Evolutionary conservation across 2,329 filamentous ascomycete genomes (phyloP), one percentile per base, ranked within the genome.

Genomic region (Aspergillus sp.): DNA sequence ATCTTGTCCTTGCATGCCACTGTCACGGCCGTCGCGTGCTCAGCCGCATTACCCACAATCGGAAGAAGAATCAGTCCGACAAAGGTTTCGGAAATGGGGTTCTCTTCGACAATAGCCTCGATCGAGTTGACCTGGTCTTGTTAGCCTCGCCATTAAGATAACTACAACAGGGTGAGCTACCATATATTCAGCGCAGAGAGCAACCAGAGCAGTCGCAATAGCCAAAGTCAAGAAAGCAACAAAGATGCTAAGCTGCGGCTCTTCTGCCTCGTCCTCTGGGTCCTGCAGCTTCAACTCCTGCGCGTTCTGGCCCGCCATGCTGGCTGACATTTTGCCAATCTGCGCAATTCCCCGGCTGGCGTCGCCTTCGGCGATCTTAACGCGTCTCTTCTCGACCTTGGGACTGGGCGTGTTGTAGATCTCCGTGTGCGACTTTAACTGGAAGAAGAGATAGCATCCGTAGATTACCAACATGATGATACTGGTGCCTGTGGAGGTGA

Each of bases 391-490:
- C 3, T 83, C 79, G 0, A 86, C 85, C 66, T 95, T 95, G 55
- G 87, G 77, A 52, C 84, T 87, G 30, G 87, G 82, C 41, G 82
- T 81, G 62, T 86, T 88, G 74, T 95, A 96, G 62, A 95, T 83
- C 7, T 73, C 73, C 26, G 78, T 76, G 65, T 96, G 90, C 0
- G 90, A 90, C 64, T 89, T 88, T 46, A 97, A 82, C 67, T 96
- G 91, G 74, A 96, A 96, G 66, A 88, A 77, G 2, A 97, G 82
- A 59, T 94, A 96, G 44, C 80, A 85, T 39, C 68, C 82, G 64
- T 96, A 97, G 7, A 94, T 85, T 37, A 94, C 62, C 1, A 97
- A 77, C 5, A 96, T 77, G 49, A 96, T 90, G 48, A 96, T 79
- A 9, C 87, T 81, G 4, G 79, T 77, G 34, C 67, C 65, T 59